phyloP scores from a whole-genome alignment of 495 filamentous ascomycete genomes.

The Penicillium manginii region DNA sequence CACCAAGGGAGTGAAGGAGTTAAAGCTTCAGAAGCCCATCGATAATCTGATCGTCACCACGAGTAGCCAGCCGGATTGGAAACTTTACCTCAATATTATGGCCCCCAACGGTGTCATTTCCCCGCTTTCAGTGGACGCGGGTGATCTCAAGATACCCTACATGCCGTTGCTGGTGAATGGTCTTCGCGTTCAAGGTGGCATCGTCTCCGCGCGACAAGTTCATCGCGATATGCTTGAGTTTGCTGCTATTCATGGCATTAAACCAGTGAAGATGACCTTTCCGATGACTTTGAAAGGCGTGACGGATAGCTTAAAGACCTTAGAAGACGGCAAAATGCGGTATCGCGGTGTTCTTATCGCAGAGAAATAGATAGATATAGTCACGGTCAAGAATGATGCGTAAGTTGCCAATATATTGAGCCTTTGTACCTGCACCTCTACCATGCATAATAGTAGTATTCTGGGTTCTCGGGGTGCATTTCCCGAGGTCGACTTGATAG shows the following conservation, averaged over 20 bases:
- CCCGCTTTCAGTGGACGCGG: conserved; percentile 52
- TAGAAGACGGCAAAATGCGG: conserved; percentile 59
- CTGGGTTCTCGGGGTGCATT: neutral
- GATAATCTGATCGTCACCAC: conserved; percentile 55
- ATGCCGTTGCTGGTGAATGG: conserved; percentile 50
- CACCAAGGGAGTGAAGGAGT: conserved; percentile 42
- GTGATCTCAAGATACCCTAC: conserved; percentile 58
- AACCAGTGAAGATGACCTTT: conserved; percentile 59
- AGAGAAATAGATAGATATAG: conserved; percentile 11
- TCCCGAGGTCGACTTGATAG: neutral
- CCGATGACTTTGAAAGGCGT: conserved; percentile 60
- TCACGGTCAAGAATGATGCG: neutral
- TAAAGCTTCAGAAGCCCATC: conserved; percentile 38
- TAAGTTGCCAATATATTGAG: neutral
- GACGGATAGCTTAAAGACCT: conserved; percentile 51
- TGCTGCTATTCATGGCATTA: conserved; percentile 56
- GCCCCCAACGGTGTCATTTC: conserved; percentile 52
- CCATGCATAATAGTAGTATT: no score
- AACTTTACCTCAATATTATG: conserved; percentile 41
- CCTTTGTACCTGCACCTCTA: no score
- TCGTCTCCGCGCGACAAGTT: conserved; percentile 53
- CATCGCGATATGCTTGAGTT: conserved; percentile 62
- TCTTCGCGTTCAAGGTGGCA: conserved; percentile 54
- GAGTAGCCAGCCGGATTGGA: conserved; percentile 47
- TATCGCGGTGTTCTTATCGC: conserved; percentile 58